Base-by-base conservation (phyloP, 169 alveolate genomes). In the Haemoproteus tartakovskyi region DNA sequence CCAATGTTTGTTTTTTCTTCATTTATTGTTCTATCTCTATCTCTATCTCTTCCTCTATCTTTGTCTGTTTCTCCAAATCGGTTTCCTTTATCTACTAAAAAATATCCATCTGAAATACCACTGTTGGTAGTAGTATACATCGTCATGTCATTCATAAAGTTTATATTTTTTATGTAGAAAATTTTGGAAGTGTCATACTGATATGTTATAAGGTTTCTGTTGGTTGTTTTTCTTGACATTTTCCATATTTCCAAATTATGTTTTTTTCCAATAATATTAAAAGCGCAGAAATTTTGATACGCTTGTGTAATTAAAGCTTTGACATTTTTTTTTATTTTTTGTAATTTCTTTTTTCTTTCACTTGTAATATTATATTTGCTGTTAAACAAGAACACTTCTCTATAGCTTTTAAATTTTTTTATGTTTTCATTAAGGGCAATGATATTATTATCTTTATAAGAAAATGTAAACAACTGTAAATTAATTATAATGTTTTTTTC, bases 261-360 rank as follows among this genome's bases (percentile, higher is more conserved):
- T 18, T 74, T 74, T 52, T 74, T 74, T 14, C 84, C 84, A 18
- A 74, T 74, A 30, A 74, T 74, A 46, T 57, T 74, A 74, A 74
- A 74, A 16, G 84, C 21, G 29, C 84, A 74, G 11, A 56, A 74
- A 40, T 74, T 74, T 57, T 74, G 40, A 57, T 74, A 74, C 2
- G 84, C 54, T 14, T 74, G 84, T 1, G 84, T 74, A 30, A 74
- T 74, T 57, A 74, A 46, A 0, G 59, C 84, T 48, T 74, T 74
- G 16, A 74, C 38, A 46, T 74, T 56, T 57, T 46, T 56, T 26
- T 57, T 74, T 3, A 56, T 57, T 26, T 19, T 57, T 21, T 45
- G 38, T 18, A 14, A 9, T 38, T 50, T 74, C 47, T 47, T 74
- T 74, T 47, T 56, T 26, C 26, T 74, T 9, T 74, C 61, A 18